phyloP scores from a whole-genome alignment of 2,329 filamentous ascomycete genomes.

The Trichoderma arundinaceum region DNA sequence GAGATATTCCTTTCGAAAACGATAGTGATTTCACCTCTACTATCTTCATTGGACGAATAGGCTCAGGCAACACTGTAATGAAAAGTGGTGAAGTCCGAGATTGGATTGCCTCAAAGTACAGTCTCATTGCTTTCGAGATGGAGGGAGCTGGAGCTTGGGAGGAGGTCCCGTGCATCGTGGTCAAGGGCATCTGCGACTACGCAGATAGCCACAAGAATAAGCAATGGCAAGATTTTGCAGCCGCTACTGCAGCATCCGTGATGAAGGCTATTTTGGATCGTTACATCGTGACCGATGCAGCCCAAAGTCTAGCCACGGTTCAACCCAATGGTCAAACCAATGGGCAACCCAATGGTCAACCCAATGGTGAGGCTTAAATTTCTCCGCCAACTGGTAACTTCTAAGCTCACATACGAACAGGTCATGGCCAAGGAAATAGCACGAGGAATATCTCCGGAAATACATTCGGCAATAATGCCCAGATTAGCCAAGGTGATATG shows the following conservation, averaged over 20 bases:
- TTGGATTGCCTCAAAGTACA: conserved; percentile 36
- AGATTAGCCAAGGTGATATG: conserved; percentile 5
- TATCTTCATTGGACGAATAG: conserved; percentile 48
- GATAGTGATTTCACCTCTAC: conserved; percentile 37
- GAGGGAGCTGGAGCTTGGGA: conserved; percentile 42
- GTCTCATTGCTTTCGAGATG: conserved; percentile 44
- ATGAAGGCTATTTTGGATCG: conserved; percentile 39
- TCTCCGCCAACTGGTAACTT: too few species aligned
- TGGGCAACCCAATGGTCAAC: neutral
- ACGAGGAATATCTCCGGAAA: conserved; percentile 7
- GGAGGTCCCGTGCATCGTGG: conserved; percentile 43
- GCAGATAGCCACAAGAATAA: conserved; percentile 49
- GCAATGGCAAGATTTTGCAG: conserved; percentile 46
- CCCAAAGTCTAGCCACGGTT: neutral
- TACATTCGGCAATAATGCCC: conserved; percentile 15
- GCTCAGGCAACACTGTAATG: conserved; percentile 49
- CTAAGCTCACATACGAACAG: neutral
- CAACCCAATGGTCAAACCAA: neutral
- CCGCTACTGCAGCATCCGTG: conserved; percentile 44
- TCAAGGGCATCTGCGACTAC: conserved; percentile 49
- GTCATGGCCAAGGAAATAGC: neutral
- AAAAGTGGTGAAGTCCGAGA: conserved; percentile 47
- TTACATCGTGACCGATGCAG: conserved; percentile 15
- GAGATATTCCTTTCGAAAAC: neutral
- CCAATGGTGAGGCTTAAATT: neutral